These are phyloP conservation scores for Hyaloscypha variabilis DNA, from an alignment of 495 filamentous ascomycete species.

Conservation along the genomic window DNA sequence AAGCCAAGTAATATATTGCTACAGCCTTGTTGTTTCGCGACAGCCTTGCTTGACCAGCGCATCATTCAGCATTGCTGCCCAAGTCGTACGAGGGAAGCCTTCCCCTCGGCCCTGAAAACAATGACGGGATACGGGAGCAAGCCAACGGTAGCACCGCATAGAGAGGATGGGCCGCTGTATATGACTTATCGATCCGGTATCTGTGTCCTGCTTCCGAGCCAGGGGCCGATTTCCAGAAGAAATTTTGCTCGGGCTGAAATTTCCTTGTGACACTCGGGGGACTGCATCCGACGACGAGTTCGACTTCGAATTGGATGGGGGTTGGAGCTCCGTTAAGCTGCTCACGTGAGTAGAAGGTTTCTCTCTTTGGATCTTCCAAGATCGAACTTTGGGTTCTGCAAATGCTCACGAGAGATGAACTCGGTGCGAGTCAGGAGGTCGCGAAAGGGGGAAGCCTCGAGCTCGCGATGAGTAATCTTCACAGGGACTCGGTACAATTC, in stretches of 20 bases:
- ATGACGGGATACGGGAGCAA: too few relatives aligned
- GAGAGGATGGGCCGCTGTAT: background rate
- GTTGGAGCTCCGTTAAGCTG: background rate
- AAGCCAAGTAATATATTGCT: constrained; percentile 25
- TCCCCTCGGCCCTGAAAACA: constrained; percentile 1
- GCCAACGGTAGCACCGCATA: constrained; percentile 14
- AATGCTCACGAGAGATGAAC: too few relatives aligned
- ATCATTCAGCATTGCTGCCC: constrained; percentile 32
- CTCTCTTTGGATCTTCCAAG: too few relatives aligned
- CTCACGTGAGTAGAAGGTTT: background rate
- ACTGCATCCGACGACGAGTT: background rate
- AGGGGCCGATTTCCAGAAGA: constrained; percentile 9
- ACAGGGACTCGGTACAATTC: background rate
- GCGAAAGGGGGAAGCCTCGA: background rate
- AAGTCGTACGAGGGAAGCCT: constrained; percentile 18
- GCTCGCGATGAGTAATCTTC: background rate
- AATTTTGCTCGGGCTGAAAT: background rate
- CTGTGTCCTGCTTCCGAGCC: background rate
- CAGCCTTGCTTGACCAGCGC: constrained; percentile 31
- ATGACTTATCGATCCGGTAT: background rate
- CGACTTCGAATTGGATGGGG: background rate
- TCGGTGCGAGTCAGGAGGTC: background rate
- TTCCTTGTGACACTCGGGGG: background rate
- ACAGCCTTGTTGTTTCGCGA: constrained; percentile 19
- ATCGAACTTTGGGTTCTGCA: too few relatives aligned